Conservation (phyloP, 1,139 yeast species). For the Sugiyamaella pinicola region DNA sequence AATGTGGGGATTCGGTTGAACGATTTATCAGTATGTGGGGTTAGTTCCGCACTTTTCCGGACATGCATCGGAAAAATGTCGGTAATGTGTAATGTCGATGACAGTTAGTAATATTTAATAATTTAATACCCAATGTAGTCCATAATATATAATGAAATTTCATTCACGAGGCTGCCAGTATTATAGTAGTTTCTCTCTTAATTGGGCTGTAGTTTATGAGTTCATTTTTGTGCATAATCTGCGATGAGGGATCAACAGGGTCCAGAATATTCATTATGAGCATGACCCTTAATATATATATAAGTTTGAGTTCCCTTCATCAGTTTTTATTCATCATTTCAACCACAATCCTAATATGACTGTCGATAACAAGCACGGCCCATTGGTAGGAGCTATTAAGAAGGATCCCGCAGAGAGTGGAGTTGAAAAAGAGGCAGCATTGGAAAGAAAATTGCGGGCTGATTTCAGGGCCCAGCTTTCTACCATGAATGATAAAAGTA, state of each 20-base stretch:
- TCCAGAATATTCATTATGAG: too few relatives aligned
- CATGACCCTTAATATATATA: too few relatives aligned
- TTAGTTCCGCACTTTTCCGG: conserved; percentile 9
- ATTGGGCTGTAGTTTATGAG: too few relatives aligned
- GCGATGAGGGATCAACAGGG: not conserved
- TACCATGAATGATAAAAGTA: not conserved
- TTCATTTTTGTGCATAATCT: not conserved
- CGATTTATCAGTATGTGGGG: conserved; percentile 1
- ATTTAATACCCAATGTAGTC: too few relatives aligned
- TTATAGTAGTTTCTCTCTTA: too few relatives aligned
- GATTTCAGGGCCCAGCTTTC: not conserved
- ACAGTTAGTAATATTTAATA: too few relatives aligned
- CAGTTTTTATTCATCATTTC: too few relatives aligned
- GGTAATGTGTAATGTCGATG: not conserved
- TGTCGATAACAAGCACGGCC: not conserved
- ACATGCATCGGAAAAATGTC: not conserved
- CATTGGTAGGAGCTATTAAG: not conserved
- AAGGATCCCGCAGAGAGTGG: not conserved
- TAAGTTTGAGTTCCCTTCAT: too few relatives aligned
- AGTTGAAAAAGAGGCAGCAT: not conserved
- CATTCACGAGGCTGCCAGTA: too few relatives aligned
- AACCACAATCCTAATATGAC: too few relatives aligned
- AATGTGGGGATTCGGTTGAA: conserved; percentile 13
- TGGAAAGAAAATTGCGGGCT: conserved; percentile 1
- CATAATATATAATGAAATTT: too few relatives aligned